Percentiles rank a stretch among this genome's conserved stretches.
These are phyloP conservation scores for Rubroboletus satanas DNA, from an alignment of 768 basidiomycete species.

Conservation along the genomic window DNA sequence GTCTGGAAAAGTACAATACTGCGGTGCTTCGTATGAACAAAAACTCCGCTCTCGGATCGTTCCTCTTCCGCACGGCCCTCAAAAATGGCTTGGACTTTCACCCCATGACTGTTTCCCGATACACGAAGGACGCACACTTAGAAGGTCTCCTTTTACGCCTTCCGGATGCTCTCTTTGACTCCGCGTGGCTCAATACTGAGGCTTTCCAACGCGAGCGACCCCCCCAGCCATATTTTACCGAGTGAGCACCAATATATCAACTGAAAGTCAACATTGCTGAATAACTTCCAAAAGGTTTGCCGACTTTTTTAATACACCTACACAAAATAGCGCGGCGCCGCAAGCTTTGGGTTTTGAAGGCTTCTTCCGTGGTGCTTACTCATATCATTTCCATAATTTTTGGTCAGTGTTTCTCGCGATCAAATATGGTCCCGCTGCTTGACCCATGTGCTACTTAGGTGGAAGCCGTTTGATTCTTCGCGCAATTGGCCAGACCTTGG, in stretches of 20 bases:
- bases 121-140: constrained; percentile 84
- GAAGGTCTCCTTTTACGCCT: constrained; percentile 82
- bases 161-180: constrained; percentile 94
- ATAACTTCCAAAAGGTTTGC: constrained; percentile 53
- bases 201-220: constrained; percentile 88
- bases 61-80: constrained; percentile 90
- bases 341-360: constrained; percentile 88
- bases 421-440: not conserved
- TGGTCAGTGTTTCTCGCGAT: constrained; percentile 50
- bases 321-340: constrained; percentile 70
- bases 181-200: constrained; percentile 95
- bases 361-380: constrained; percentile 94
- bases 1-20: constrained; percentile 91
- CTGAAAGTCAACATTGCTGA: not conserved
- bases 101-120: constrained; percentile 90
- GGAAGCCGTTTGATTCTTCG: constrained; percentile 89
- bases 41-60: constrained; percentile 84
- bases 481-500: constrained; percentile 98
- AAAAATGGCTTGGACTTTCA: constrained; percentile 96
- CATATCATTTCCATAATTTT: constrained; percentile 95
- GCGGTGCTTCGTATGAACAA: constrained; percentile 94
- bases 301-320: constrained; percentile 84
- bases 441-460: constrained; percentile 48
- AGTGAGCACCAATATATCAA: constrained; percentile 42
- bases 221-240: constrained; percentile 89